Conservation (phyloP, 2,329 filamentous ascomycete genomes). For the Penicillium sp. region DNA sequence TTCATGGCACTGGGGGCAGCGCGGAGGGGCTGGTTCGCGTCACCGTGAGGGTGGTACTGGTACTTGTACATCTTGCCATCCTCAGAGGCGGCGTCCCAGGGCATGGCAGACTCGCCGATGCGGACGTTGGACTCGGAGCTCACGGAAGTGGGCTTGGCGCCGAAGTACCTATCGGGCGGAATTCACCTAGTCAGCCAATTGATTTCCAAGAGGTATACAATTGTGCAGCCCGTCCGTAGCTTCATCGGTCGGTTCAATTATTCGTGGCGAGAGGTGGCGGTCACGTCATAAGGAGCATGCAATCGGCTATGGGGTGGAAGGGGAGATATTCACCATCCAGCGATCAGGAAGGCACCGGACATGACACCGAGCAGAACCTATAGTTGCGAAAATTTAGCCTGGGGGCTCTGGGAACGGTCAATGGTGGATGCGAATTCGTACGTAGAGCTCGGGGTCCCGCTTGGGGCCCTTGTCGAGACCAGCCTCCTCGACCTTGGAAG, state of each 20-base stretch:
- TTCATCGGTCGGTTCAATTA: background rate
- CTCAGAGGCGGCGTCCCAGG: conserved; percentile 71
- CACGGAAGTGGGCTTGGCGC: conserved; percentile 76
- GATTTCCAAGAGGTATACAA: background rate
- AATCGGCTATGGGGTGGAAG: conserved; percentile 7
- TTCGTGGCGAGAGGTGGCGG: conserved; percentile 55
- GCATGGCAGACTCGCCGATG: conserved; percentile 74
- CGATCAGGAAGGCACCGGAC: conserved; percentile 79
- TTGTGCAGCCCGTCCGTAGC: background rate
- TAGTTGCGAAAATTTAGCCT: conserved; percentile 13
- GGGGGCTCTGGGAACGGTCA: conserved; percentile 4
- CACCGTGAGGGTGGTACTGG: conserved; percentile 81
- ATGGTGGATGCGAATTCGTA: conserved; percentile 41
- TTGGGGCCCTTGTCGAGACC: conserved; percentile 60
- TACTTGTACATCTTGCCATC: conserved; percentile 66
- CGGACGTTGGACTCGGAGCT: conserved; percentile 75
- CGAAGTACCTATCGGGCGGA: conserved; percentile 48
- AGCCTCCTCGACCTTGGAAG: conserved; percentile 46
- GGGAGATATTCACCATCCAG: conserved; percentile 59
- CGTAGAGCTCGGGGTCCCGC: conserved; percentile 70
- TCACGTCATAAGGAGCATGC: conserved; percentile 34
- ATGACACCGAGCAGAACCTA: conserved; percentile 90
- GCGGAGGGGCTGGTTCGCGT: conserved; percentile 68
- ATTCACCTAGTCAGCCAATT: conserved; percentile 11
- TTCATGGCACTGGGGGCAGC: conserved; percentile 94